Conservation (phyloP, 257 asterid genomes). For the Forsythia viridissima region DNA sequence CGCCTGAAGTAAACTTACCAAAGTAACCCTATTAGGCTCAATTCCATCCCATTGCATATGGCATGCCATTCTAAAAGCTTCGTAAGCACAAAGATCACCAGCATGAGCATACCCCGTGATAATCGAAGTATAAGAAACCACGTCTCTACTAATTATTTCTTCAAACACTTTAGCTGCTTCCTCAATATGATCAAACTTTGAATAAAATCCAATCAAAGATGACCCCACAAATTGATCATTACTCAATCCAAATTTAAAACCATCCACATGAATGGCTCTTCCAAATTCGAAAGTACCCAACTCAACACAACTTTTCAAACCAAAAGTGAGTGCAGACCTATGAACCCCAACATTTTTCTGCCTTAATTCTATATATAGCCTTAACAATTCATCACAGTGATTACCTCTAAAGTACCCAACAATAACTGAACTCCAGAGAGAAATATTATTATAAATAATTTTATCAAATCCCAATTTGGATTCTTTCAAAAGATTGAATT, state of each 20-base stretch:
- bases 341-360: conserved; percentile 32
- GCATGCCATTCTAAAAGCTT: conserved; percentile 41
- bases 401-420: conserved; percentile 43
- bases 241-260: conserved; percentile 49
- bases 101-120: conserved; percentile 45
- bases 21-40: conserved; percentile 65
- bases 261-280: conserved; percentile 46
- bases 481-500: conserved; percentile 39
- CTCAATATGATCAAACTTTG: conserved; percentile 25
- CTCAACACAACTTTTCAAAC: conserved; percentile 50
- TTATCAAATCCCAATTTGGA: conserved; percentile 40
- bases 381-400: conserved; percentile 38
- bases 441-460: conserved; percentile 24
- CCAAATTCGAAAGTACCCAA: conserved; percentile 45
- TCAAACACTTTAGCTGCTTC: conserved; percentile 62
- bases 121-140: conserved; percentile 60
- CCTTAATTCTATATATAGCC: conserved; percentile 38
- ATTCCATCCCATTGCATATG: conserved; percentile 52
- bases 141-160: conserved; percentile 51
- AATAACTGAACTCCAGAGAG: conserved; percentile 46
- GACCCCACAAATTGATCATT: conserved; percentile 50
- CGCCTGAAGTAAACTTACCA: conserved; percentile 60
- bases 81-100: conserved; percentile 29
- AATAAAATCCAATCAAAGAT: conserved; percentile 44
- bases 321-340: conserved; percentile 44